Conservation (phyloP, 345 rosid genomes). For the Moricandia arvensis region DNA sequence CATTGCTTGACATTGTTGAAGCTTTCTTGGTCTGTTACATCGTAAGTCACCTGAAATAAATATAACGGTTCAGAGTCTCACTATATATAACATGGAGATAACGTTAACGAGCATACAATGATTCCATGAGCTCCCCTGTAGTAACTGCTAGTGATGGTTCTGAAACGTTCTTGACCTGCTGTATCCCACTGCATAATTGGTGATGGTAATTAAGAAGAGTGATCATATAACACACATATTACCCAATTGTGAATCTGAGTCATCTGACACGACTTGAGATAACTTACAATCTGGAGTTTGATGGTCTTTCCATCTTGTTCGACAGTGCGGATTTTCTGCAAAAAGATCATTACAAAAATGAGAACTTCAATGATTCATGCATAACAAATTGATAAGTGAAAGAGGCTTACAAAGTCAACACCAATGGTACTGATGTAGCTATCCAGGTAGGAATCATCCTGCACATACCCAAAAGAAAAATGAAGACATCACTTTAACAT, state of each 20-base stretch:
- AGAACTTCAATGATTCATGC: neutral
- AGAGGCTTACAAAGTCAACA: constrained; percentile 78
- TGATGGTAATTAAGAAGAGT: neutral
- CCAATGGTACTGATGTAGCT: constrained; percentile 95
- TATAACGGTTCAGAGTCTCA: neutral
- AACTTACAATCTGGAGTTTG: constrained; percentile 44
- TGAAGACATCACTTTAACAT: neutral
- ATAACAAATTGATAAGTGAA: neutral
- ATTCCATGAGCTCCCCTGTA: constrained; percentile 95
- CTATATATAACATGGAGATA: neutral
- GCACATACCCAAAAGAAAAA: constrained; percentile 13
- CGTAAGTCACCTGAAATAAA: constrained; percentile 63
- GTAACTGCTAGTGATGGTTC: constrained; percentile 91
- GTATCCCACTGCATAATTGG: constrained; percentile 76
- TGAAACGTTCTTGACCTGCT: constrained; percentile 92
- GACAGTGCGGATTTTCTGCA: constrained; percentile 90
- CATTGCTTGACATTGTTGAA: constrained; percentile 79
- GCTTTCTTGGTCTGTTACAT: constrained; percentile 80
- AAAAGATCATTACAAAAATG: neutral
- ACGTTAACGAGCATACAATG: constrained; percentile 42
- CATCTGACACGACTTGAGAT: neutral
- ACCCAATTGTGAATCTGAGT: neutral
- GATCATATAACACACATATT: neutral
- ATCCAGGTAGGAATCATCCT: constrained; percentile 95
- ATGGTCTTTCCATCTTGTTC: constrained; percentile 87